Evolutionary conservation across 2,329 filamentous ascomycete genomes (phyloP), one percentile per base, ranked within the genome.

Genomic region (Aspergillus viridinutans): DNA sequence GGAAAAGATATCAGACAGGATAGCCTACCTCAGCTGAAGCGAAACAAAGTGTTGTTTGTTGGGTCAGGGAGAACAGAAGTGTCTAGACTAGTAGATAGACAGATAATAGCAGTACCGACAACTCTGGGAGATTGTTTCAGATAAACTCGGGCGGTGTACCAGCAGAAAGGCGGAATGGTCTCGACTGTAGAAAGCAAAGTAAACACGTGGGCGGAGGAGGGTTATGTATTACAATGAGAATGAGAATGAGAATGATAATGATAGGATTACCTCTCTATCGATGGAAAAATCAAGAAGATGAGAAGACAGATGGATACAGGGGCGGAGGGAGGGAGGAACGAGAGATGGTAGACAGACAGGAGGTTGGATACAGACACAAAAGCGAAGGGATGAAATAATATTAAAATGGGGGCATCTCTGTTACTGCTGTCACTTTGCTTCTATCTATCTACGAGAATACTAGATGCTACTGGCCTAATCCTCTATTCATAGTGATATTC

Each of bases 61-160:
- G 32, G 32, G 14, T 38, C 14, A 17, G 32, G 32, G 32, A 38
- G 14, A 38, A 38, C 14, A 38, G 32, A 38, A 17, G 32, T 38
- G 14, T 17, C 14, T 17, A 50, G 50, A 55, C 35, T 45, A 48
- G 32, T 35, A 35, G 12, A 14, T 35, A 14, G 29, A 12, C 6
- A 32, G 32, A 35, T 35, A 17, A 35, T 35, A 35, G 32, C 32
- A 35, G 32, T 29, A 29, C 28, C 28, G 28, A 29, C 28, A 12
- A 50, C 45, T 43, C 38, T 54, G 53, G 48, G 25, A 28, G 38
- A 40, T 4, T 55, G 56, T 49, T 58, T 58, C 52, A 58, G 52
- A 52, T 52, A 52, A 50, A 56, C 54, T 56, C 50, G 48, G 42
- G 26, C 49, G 40, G 43, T 32, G 43, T 50, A 40, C 35, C 23